A percentile compares a stretch with the other conserved stretches of the same genome.
Conservation (phyloP, 257 asterid species). For the Solanum appendiculatum region DNA sequence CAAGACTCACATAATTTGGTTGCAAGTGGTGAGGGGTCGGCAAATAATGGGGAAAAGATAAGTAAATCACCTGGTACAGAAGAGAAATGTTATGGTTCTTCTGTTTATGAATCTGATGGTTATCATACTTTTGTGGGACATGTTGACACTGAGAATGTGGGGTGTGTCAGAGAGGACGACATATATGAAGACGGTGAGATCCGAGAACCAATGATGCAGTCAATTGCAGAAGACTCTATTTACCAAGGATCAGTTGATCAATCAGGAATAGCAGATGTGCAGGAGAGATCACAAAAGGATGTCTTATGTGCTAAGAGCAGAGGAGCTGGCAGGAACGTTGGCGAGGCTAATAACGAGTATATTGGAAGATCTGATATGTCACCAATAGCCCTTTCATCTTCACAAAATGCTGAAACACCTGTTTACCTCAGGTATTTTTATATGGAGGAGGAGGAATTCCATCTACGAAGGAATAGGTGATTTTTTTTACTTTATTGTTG, state of each 20-base stretch:
- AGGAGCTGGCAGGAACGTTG: conserved; percentile 15
- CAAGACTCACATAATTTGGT: neutral
- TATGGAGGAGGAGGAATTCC: conserved; percentile 35
- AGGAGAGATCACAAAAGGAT: conserved; percentile 19
- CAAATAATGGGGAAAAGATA: neutral
- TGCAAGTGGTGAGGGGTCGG: neutral
- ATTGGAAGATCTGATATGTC: conserved; percentile 16
- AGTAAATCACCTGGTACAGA: neutral
- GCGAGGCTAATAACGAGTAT: conserved; percentile 21
- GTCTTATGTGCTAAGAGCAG: conserved; percentile 9
- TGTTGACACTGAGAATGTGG: too few relatives aligned
- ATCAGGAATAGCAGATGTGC: conserved; percentile 14
- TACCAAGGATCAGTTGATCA: conserved; percentile 16
- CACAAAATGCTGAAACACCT: conserved; percentile 32
- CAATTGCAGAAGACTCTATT: conserved; percentile 20
- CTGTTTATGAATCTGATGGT: conserved; percentile 48
- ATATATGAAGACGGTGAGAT: conserved; percentile 87
- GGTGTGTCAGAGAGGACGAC: conserved; percentile 47
- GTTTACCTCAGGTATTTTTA: conserved; percentile 24
- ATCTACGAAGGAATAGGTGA: conserved; percentile 58
- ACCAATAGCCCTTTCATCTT: conserved; percentile 24
- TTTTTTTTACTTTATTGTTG: neutral
- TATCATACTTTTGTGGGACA: conserved; percentile 16
- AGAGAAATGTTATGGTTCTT: conserved; percentile 38
- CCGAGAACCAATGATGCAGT: conserved; percentile 36